Evolutionary conservation across 179 eudicot species (phyloP).

Genomic region (Silene vulgaris): DNA sequence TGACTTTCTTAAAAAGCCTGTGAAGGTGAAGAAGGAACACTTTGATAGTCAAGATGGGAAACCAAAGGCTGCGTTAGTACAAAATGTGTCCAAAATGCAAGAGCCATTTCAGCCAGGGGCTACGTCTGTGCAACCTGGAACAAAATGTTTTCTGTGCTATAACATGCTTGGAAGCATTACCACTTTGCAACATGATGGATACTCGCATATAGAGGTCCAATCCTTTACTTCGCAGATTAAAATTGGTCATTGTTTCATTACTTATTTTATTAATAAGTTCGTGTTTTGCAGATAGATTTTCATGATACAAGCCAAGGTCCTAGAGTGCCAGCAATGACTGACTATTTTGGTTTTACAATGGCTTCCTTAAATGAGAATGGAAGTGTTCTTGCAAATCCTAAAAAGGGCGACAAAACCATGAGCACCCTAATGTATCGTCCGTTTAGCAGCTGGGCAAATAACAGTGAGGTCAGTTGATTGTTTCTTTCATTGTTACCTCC

Average conservation of each 20-base stretch:
- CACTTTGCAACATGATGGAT: slow-evolving; percentile 75
- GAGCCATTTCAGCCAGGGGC: slow-evolving; percentile 92
- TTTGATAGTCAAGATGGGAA: slow-evolving; percentile 34
- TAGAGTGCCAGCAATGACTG: slow-evolving; percentile 96
- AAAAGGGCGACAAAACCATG: slow-evolving; percentile 82
- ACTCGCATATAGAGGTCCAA: slow-evolving; percentile 84
- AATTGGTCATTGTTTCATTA: not conserved
- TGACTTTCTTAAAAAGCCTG: slow-evolving; percentile 49
- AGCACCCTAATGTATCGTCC: slow-evolving; percentile 99
- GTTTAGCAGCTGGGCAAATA: slow-evolving; percentile 93
- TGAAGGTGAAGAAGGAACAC: slow-evolving; percentile 41
- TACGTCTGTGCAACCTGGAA: slow-evolving; percentile 79
- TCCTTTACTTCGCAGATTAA: not conserved
- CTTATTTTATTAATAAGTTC: slow-evolving; percentile 4
- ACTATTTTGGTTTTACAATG: slow-evolving; percentile 94
- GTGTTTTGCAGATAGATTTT: slow-evolving; percentile 74
- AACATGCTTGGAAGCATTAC: slow-evolving; percentile 90
- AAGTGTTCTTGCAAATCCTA: slow-evolving; percentile 86
- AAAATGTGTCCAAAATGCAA: slow-evolving; percentile 53
- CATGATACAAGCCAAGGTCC: slow-evolving; percentile 97
- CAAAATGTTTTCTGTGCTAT: slow-evolving; percentile 74
- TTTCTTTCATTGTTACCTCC: not conserved
- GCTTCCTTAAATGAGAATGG: slow-evolving; percentile 88
- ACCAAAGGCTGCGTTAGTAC: slow-evolving; percentile 19
- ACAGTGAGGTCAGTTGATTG: slow-evolving; percentile 67